Evolutionary conservation across 345 rosid genomes (phyloP).

Genomic region (Mallotus nudiflorus): DNA sequence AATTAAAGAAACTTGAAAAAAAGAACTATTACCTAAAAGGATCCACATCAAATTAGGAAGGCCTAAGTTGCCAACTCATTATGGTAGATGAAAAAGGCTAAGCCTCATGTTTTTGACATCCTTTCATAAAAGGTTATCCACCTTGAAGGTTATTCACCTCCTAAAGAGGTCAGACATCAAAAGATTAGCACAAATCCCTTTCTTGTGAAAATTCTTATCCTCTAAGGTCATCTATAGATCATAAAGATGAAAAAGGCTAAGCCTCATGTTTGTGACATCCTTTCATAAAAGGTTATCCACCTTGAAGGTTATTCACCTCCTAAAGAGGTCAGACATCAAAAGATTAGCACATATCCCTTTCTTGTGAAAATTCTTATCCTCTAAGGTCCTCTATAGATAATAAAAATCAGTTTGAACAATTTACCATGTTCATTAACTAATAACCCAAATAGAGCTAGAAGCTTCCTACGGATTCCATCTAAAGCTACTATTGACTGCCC

Average conservation of each 20-base stretch:
- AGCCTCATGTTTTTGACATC: background rate
- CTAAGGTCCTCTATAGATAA: too few relatives aligned
- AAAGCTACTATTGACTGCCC: too few relatives aligned
- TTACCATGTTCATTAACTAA: too few relatives aligned
- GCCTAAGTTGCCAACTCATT: background rate
- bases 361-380: background rate
- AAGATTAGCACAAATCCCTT: background rate
- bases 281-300: background rate
- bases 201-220: background rate
- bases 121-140: background rate
- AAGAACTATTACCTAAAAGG: background rate
- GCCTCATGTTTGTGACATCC: background rate
- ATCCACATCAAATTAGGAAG: background rate
- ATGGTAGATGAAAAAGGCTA: background rate
- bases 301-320: too few relatives aligned
- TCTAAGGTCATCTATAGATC: too few relatives aligned
- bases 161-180: too few relatives aligned
- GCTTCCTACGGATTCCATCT: too few relatives aligned
- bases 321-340: too few relatives aligned
- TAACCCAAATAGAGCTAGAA: too few relatives aligned
- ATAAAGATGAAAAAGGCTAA: background rate
- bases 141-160: too few relatives aligned
- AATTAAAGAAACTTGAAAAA: background rate
- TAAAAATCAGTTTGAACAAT: too few relatives aligned
- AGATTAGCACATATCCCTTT: background rate